A percentile compares a stretch with the other conserved stretches of the same genome.
Evolutionary conservation across 495 filamentous ascomycete species (phyloP).

Genomic region (Penicillium cinerascens): DNA sequence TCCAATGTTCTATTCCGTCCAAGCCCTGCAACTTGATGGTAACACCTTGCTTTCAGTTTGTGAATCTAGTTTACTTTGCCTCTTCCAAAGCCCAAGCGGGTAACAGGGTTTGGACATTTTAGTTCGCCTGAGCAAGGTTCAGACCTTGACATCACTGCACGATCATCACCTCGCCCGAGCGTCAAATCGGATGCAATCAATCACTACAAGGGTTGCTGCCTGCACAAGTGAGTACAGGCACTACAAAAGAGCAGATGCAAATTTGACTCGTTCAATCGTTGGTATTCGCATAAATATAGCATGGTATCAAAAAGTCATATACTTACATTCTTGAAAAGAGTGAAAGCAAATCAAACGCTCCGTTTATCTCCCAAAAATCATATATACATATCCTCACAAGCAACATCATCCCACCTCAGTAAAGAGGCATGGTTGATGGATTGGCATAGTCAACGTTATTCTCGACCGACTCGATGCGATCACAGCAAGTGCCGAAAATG

Average conservation of each 20-base stretch:
- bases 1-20: too few relatives aligned
- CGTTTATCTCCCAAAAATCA: not conserved
- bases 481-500: conserved; percentile 34
- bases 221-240: not conserved
- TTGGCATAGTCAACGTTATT: conserved; percentile 35
- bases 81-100: too few relatives aligned
- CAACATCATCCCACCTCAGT: conserved; percentile 2
- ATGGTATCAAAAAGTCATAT: not conserved
- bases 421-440: conserved; percentile 29
- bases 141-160: too few relatives aligned
- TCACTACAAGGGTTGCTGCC: too few relatives aligned
- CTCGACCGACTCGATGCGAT: conserved; percentile 27
- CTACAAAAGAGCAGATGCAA: not conserved
- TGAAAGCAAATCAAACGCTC: not conserved
- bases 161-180: too few relatives aligned
- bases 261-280: not conserved
- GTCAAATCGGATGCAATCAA: too few relatives aligned
- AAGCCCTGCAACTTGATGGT: too few relatives aligned
- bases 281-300: not conserved
- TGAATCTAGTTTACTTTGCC: too few relatives aligned
- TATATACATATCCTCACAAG: not conserved
- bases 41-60: too few relatives aligned
- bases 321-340: too few relatives aligned
- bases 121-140: too few relatives aligned
- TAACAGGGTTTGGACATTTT: too few relatives aligned